Percentiles rank a stretch among this genome's conserved stretches.
Conservation (phyloP, 352 stramenopile species). For the Phytopythium delawarense region DNA sequence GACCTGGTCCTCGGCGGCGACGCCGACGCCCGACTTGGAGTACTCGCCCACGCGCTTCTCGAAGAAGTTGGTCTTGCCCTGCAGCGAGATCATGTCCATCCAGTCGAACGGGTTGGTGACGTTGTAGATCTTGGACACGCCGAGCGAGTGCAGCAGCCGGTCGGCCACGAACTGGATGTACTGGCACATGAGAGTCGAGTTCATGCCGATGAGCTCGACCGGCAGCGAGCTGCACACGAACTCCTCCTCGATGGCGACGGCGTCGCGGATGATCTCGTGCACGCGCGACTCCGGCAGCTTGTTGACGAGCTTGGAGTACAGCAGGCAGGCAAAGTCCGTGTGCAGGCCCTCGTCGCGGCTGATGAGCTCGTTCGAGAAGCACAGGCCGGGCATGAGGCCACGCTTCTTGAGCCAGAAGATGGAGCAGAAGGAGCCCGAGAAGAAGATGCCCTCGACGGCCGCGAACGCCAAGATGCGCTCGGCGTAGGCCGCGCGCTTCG, state of each 20-base stretch:
- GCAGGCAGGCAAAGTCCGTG: constrained; percentile 98
- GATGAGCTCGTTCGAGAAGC: constrained; percentile 99
- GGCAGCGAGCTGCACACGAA: constrained; percentile 97
- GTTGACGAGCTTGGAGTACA: constrained; percentile 98
- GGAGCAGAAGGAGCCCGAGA: constrained; percentile 97
- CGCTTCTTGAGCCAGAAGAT: constrained; percentile 99
- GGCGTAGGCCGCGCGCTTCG: constrained; percentile 90
- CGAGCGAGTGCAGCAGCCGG: constrained; percentile 91
- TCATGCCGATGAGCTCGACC: constrained; percentile 99
- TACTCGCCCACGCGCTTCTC: constrained; percentile 99
- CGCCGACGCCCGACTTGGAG: constrained; percentile 96
- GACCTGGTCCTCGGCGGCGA: constrained; percentile 82
- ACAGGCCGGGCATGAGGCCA: constrained; percentile 97
- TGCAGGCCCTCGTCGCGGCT: constrained; percentile 97
- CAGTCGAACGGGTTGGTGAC: constrained; percentile 97
- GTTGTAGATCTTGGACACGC: constrained; percentile 92
- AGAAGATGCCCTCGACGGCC: constrained; percentile 99
- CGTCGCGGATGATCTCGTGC: constrained; percentile 94
- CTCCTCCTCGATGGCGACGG: constrained; percentile 97
- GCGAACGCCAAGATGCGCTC: constrained; percentile 97
- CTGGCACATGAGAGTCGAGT: constrained; percentile 95
- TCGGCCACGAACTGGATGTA: constrained; percentile 99
- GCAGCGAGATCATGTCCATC: constrained; percentile 99
- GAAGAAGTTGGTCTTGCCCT: constrained; percentile 98
- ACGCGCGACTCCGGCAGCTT: constrained; percentile 92